These are phyloP conservation scores for Kodamaea arcana DNA, from an alignment of 1,139 yeast species.

Conservation along the genomic window DNA sequence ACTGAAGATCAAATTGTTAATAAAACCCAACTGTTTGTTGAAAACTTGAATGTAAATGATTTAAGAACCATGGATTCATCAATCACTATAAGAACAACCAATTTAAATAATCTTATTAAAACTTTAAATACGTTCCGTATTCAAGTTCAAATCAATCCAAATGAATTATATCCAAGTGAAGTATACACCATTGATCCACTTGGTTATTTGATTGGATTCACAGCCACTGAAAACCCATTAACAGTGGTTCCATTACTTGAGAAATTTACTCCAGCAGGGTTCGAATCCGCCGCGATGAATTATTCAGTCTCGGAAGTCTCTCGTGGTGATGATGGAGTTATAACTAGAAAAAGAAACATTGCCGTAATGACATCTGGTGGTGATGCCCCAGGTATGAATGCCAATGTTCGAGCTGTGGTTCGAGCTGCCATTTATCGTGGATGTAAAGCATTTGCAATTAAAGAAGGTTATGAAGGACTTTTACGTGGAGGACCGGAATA, in stretches of 20 bases:
- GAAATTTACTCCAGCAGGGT: conserved; percentile 14
- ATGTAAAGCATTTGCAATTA: conserved; percentile 92
- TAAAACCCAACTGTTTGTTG: conserved; percentile 21
- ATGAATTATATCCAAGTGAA: conserved; percentile 63
- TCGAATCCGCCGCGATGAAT: conserved; percentile 9
- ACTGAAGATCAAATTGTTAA: conserved; percentile 23
- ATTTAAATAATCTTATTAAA: conserved; percentile 32
- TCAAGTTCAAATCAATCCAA: conserved; percentile 48
- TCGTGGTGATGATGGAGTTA: conserved; percentile 10
- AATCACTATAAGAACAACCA: conserved; percentile 33
- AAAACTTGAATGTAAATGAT: conserved; percentile 34
- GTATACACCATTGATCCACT: conserved; percentile 65
- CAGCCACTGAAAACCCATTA: conserved; percentile 55
- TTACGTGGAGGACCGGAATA: conserved; percentile 72
- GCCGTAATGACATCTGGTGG: conserved; percentile 99
- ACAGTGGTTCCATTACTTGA: conserved; percentile 44
- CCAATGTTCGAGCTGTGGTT: conserved; percentile 90
- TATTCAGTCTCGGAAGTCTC: conserved; percentile 15
- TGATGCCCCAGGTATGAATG: conserved; percentile 98
- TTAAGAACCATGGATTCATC: conserved; percentile 49
- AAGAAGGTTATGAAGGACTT: conserved; percentile 93
- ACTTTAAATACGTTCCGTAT: conserved; percentile 23
- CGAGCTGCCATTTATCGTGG: conserved; percentile 83
- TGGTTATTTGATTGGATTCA: conserved; percentile 65
- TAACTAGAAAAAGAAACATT: conserved; percentile 44